phyloP scores from a whole-genome alignment of 1,284 basidiomycete species.

The Hortiboletus rubellus region DNA sequence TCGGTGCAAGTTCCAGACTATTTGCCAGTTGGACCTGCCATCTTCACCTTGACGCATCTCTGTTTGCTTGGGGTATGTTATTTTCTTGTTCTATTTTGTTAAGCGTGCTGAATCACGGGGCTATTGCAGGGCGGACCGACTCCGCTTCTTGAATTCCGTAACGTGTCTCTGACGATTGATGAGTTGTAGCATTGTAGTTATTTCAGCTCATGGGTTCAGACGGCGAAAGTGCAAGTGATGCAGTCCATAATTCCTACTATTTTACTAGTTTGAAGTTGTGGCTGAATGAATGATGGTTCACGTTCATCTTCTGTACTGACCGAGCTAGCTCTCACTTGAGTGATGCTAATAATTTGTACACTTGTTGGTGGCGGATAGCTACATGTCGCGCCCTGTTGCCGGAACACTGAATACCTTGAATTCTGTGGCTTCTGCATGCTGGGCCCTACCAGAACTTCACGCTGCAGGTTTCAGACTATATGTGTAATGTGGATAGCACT shows the following conservation, averaged over 20 bases:
- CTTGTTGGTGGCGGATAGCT: no score
- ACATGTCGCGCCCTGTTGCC: no score
- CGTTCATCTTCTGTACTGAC: no score
- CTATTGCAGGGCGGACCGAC: conserved; percentile 19
- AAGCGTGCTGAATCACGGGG: conserved; percentile 4
- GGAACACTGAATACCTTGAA: no score
- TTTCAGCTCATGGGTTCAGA: neutral
- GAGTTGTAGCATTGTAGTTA: neutral
- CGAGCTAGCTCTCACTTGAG: no score
- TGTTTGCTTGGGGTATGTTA: conserved; percentile 33
- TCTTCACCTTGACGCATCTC: conserved; percentile 35
- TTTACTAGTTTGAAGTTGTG: no score
- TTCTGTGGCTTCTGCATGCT: no score
- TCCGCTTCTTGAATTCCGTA: conserved; percentile 31
- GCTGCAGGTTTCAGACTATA: conserved; percentile 14
- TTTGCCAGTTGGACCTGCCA: conserved; percentile 19
- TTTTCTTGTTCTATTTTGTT: neutral
- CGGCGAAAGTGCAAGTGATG: neutral
- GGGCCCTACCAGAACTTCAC: conserved; percentile 37
- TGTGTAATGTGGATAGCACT: neutral
- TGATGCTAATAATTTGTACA: no score
- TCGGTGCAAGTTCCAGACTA: conserved; percentile 17
- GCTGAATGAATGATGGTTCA: no score
- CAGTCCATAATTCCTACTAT: no score
- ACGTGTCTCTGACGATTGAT: conserved; percentile 14